A percentile compares a stretch with the other conserved stretches of the same genome.
Conservation (phyloP, 2,329 filamentous ascomycete genomes). For the Trichoderma harzianum region DNA sequence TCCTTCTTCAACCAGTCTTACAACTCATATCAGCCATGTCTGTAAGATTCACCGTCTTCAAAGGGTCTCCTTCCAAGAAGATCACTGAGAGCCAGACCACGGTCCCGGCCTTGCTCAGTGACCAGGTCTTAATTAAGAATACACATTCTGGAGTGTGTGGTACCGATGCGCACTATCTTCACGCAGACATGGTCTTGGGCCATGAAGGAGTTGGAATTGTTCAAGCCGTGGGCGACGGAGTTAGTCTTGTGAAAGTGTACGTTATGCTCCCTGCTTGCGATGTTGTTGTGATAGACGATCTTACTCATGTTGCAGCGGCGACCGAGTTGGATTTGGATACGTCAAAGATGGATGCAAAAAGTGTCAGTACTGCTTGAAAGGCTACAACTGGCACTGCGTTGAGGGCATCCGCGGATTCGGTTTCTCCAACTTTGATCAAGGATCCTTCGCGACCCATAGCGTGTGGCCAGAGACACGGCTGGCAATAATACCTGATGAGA, state of each 20-base stretch:
- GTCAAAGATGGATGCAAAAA: not conserved
- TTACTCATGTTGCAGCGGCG: not conserved
- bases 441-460: not conserved
- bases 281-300: not conserved
- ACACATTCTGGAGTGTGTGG: not conserved
- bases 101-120: not conserved
- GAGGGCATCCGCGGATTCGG: not conserved
- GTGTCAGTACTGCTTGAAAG: not conserved
- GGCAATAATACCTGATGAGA: not conserved
- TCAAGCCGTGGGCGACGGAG: not conserved
- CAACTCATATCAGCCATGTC: not conserved
- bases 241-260: not conserved
- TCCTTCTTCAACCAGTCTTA: not conserved
- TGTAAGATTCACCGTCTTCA: not conserved
- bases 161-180: not conserved
- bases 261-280: not conserved
- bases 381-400: not conserved
- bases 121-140: not conserved
- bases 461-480: slow-evolving; percentile 1
- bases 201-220: not conserved
- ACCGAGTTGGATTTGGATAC: not conserved
- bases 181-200: not conserved
- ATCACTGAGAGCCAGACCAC: not conserved
- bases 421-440: not conserved
- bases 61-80: not conserved